These are phyloP conservation scores for Blastomyces parvus DNA, from an alignment of 2,329 filamentous ascomycete genomes.

Conservation along the genomic window DNA sequence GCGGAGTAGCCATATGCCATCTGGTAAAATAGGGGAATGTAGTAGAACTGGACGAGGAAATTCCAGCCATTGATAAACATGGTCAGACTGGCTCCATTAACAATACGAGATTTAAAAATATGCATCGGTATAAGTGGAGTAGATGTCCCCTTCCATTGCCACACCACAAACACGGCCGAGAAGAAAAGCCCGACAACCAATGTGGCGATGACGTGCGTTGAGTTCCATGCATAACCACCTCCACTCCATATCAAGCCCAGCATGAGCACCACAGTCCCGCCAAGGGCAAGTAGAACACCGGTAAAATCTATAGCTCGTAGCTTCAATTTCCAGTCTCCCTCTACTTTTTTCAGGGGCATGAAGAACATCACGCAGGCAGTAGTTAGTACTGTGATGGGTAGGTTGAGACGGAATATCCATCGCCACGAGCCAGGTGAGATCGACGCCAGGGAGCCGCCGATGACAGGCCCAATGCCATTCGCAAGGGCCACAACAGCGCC, in stretches of 20 bases:
- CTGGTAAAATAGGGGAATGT: slow-evolving; percentile 53
- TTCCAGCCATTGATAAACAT: slow-evolving; percentile 54
- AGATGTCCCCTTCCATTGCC: slow-evolving; percentile 28
- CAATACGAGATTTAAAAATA: slow-evolving; percentile 46
- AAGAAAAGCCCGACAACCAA: slow-evolving; percentile 41
- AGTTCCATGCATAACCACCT: slow-evolving; percentile 48
- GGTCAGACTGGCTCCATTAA: slow-evolving; percentile 47
- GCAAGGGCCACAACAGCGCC: slow-evolving; percentile 46
- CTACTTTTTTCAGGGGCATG: slow-evolving; percentile 48
- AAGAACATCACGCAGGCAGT: slow-evolving; percentile 44
- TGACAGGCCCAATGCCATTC: slow-evolving; percentile 47
- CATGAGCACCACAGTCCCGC: slow-evolving; percentile 36
- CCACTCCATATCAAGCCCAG: slow-evolving; percentile 52
- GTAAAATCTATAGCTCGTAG: slow-evolving; percentile 45
- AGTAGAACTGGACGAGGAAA: slow-evolving; percentile 52
- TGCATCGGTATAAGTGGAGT: slow-evolving; percentile 33
- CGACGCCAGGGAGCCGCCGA: slow-evolving; percentile 45
- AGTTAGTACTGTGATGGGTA: slow-evolving; percentile 44
- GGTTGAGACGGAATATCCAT: slow-evolving; percentile 48
- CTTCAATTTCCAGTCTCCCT: slow-evolving; percentile 45
- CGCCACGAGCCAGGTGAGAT: slow-evolving; percentile 29
- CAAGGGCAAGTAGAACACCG: slow-evolving; percentile 40
- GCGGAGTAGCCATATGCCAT: slow-evolving; percentile 41
- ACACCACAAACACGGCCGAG: slow-evolving; percentile 23
- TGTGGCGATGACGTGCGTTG: slow-evolving; percentile 46